These are phyloP conservation scores for Gilbertella persicaria DNA, from an alignment of 371 early-diverging fungal species.

Conservation along the genomic window DNA sequence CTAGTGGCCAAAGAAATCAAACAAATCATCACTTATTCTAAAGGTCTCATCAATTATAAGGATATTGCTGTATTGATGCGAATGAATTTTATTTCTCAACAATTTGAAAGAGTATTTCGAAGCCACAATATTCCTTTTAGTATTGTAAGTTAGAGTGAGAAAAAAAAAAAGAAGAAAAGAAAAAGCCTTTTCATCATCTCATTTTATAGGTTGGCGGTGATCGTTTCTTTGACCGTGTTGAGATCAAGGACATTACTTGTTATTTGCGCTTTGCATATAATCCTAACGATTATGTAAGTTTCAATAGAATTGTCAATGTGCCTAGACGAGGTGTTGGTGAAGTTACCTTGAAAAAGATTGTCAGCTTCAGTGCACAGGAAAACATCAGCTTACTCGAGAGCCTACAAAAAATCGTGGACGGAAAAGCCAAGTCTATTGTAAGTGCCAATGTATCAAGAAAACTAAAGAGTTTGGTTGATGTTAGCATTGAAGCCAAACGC, in stretches of 20 bases:
- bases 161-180: neutral
- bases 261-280: slow-evolving; percentile 54
- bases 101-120: slow-evolving; percentile 50
- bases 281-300: slow-evolving; percentile 42
- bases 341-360: slow-evolving; percentile 30
- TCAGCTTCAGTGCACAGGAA: neutral
- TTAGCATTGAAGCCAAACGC: slow-evolving; percentile 2
- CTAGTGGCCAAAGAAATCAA: slow-evolving; percentile 48
- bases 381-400: neutral
- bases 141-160: slow-evolving; percentile 32
- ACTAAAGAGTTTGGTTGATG: slow-evolving; percentile 7
- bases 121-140: slow-evolving; percentile 45
- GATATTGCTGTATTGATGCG: slow-evolving; percentile 63
- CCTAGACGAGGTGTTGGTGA: slow-evolving; percentile 54
- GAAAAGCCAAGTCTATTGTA: neutral
- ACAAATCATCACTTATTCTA: slow-evolving; percentile 34
- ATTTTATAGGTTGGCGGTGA: slow-evolving; percentile 38
- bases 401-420: neutral
- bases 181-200: neutral
- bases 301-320: slow-evolving; percentile 46
- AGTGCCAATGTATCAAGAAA: neutral
- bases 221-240: slow-evolving; percentile 43
- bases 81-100: slow-evolving; percentile 42
- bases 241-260: slow-evolving; percentile 48
- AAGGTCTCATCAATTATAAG: slow-evolving; percentile 37